Evolutionary conservation across 129 eudicot genomes (phyloP), one percentile per base, ranked within the genome.

Genomic region (Pittosporum tobira): DNA sequence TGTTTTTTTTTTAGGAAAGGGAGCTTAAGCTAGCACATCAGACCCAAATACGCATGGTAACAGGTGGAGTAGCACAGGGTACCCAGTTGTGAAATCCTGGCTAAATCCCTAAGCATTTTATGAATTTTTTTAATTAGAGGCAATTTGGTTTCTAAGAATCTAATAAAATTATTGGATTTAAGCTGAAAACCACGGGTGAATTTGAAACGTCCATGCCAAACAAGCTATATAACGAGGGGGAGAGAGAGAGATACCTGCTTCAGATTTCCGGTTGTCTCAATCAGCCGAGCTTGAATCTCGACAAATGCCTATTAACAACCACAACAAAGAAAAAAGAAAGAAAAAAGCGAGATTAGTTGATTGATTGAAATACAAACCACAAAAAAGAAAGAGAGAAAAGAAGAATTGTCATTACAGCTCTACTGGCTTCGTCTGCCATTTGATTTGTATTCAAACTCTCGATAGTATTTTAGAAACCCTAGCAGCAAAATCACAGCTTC

Each of bases 271-370:
- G 95, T 82, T 19, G 86, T 82, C 29, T 89, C 97, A 51, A 89
- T 79, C 97, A 89, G 74, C 57, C 97, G 94, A 67, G 84, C 82
- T 75, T 85, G 95, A 72, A 89, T 85, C 84, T 89, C 97, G 25
- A 85, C 47, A 75, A 89, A 89, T 45, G 97, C 95, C 97, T 85
- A 43, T 12, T 57, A 14, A 61, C 57, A 64, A 1, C 0, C 20
- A 15, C 15, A 15, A 25, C 36, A 36, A 68, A 24, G 13, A 40
- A 54, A 65, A 44, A 31, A 62, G 26, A 38, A 55, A 11, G 0
- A 23, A 28, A 51, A 15, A 59, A 29, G 10, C 15, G 36, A 14
- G 65, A 51, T 12, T 45, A 61, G 66, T 30, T n/a, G 47, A 15
- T 18, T 45, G 42, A 22, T 27, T 34, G 4, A 19, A 34, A 8